A percentile compares a stretch with the other conserved stretches of the same genome.
Evolutionary conservation across 1,284 basidiomycete genomes (phyloP).

Genomic region (Rhodotorula sp.): DNA sequence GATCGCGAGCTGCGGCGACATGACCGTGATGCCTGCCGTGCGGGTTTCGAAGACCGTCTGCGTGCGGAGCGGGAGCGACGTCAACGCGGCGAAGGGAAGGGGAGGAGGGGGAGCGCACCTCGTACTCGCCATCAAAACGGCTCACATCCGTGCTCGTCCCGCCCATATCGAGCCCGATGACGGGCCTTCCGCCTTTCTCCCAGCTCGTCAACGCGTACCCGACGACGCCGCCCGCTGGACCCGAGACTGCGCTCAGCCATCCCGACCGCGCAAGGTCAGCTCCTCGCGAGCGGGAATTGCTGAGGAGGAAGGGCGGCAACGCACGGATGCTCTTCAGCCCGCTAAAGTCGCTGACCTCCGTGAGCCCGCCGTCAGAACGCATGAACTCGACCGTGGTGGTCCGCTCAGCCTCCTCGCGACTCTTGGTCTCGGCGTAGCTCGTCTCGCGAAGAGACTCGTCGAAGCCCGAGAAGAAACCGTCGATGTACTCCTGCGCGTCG

Average conservation of each 20-base stretch:
- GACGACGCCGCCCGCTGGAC: slow-evolving; percentile 85
- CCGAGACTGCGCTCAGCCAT: slow-evolving; percentile 58
- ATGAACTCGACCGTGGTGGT: slow-evolving; percentile 71
- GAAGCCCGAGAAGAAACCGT: slow-evolving; percentile 70
- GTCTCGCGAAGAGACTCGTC: slow-evolving; percentile 70
- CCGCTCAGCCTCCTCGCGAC: slow-evolving; percentile 80
- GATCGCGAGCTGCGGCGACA: slow-evolving; percentile 66
- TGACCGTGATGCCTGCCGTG: slow-evolving; percentile 84
- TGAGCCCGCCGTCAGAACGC: slow-evolving; percentile 80
- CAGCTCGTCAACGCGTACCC: slow-evolving; percentile 82
- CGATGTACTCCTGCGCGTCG: slow-evolving; percentile 46
- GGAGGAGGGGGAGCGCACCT: slow-evolving; percentile 48
- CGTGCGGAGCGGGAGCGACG: too few relatives aligned
- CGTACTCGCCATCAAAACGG: slow-evolving; percentile 79
- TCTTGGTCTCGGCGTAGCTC: slow-evolving; percentile 68
- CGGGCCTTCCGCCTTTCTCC: slow-evolving; percentile 67
- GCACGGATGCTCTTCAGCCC: slow-evolving; percentile 83
- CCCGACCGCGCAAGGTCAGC: slow-evolving; percentile 7
- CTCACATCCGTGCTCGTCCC: slow-evolving; percentile 86
- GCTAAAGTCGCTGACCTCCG: slow-evolving; percentile 78
- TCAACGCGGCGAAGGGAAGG: not conserved
- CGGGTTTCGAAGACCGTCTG: slow-evolving; percentile 81
- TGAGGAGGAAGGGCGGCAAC: slow-evolving; percentile 70
- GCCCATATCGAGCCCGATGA: slow-evolving; percentile 64
- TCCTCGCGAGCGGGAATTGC: slow-evolving; percentile 14